These are phyloP conservation scores for Penicillium sclerotigenum DNA, from an alignment of 2,329 filamentous ascomycete species.

Conservation along the genomic window DNA sequence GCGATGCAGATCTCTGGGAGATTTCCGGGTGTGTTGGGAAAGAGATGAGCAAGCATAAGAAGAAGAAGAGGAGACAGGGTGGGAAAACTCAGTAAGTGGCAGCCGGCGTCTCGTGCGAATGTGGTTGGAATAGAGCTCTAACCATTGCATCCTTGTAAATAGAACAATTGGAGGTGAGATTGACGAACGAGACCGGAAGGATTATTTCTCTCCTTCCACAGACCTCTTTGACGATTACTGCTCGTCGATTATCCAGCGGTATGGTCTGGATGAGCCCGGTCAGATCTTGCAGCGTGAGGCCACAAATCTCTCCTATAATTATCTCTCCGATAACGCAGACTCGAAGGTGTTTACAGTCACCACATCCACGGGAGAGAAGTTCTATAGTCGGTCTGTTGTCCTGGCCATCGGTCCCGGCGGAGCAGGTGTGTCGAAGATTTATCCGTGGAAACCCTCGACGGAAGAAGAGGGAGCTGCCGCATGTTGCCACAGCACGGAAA, in stretches of 20 bases:
- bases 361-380: conserved; percentile 51
- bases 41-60: conserved; percentile 73
- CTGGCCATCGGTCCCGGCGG: conserved; percentile 69
- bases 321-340: conserved; percentile 41
- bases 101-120: background rate
- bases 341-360: conserved; percentile 62
- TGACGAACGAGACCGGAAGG: conserved; percentile 65
- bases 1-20: conserved; percentile 65
- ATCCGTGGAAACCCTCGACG: conserved; percentile 41
- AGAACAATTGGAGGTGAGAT: conserved; percentile 45
- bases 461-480: conserved; percentile 47
- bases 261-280: conserved; percentile 52
- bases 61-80: conserved; percentile 67
- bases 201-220: conserved; percentile 65
- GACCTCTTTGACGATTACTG: conserved; percentile 63
- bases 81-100: conserved; percentile 44
- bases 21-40: conserved; percentile 73
- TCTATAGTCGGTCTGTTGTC: conserved; percentile 62
- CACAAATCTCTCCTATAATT: conserved; percentile 58
- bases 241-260: conserved; percentile 55
- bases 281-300: conserved; percentile 61
- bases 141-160: background rate
- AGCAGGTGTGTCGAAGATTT: conserved; percentile 56
- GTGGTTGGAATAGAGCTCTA: background rate
- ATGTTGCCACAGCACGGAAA: conserved; percentile 62